phyloP scores from a whole-genome alignment of 441 rosid species.

The Populus tomentosa region DNA sequence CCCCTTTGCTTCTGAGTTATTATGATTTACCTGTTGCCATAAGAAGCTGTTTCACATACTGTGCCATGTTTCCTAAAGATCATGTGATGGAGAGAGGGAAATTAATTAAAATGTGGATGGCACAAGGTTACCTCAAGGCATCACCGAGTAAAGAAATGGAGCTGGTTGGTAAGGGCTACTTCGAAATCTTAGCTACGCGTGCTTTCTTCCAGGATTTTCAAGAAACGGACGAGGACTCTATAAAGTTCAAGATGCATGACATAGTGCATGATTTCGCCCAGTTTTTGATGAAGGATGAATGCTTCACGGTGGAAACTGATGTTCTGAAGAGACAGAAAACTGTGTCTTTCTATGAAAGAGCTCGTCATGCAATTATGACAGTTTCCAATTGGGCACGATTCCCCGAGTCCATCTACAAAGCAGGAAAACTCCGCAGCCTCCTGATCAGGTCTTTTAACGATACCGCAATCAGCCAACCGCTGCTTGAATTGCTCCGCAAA shows the following conservation, averaged over 20 bases:
- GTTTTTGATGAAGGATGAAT: slow-evolving; percentile 2
- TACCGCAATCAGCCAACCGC: neutral
- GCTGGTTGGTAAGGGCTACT: neutral
- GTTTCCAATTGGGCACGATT: neutral
- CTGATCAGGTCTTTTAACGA: neutral
- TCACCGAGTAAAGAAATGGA: neutral
- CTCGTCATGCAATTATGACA: neutral
- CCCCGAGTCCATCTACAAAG: neutral
- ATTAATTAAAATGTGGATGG: slow-evolving; percentile 6
- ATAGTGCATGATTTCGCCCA: slow-evolving; percentile 9
- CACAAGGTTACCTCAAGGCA: neutral
- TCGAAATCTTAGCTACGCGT: neutral
- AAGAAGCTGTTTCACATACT: slow-evolving; percentile 7
- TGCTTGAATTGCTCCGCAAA: neutral
- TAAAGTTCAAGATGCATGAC: slow-evolving; percentile 15
- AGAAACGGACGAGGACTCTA: neutral
- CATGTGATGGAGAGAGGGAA: neutral
- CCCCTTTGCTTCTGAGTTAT: slow-evolving; percentile 4
- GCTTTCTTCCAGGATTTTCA: slow-evolving; percentile 10
- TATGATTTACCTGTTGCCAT: slow-evolving; percentile 2
- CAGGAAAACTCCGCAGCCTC: neutral
- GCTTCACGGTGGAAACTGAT: neutral
- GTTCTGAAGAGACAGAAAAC: neutral
- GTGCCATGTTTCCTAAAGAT: slow-evolving; percentile 13
- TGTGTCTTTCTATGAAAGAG: neutral